These are phyloP conservation scores for Mucor lusitanicus DNA, from an alignment of 371 early-diverging fungal genomes.

Conservation along the genomic window DNA sequence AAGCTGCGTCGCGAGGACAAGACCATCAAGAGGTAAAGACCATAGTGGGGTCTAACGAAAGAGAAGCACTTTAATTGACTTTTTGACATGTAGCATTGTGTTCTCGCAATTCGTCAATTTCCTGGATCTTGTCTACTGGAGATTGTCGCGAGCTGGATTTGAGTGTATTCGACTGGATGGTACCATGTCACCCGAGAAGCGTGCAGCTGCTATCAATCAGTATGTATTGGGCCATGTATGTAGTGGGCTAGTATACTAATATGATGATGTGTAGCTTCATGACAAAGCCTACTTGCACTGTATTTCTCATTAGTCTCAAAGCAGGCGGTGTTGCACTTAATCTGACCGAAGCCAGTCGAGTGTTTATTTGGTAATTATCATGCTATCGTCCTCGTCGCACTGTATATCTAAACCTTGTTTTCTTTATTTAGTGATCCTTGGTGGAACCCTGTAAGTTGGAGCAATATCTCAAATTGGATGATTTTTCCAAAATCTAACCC, in stretches of 20 bases:
- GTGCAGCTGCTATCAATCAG: constrained; percentile 77
- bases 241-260: not conserved
- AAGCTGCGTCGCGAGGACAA: constrained; percentile 75
- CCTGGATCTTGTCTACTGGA: constrained; percentile 92
- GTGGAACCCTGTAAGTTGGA: constrained; percentile 85
- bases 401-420: not conserved
- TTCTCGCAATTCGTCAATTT: constrained; percentile 85
- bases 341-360: constrained; percentile 91
- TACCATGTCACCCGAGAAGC: constrained; percentile 84
- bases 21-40: constrained; percentile 70
- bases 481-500: constrained; percentile 1
- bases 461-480: not conserved
- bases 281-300: constrained; percentile 81
- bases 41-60: too few relatives aligned
- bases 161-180: constrained; percentile 93
- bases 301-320: constrained; percentile 88
- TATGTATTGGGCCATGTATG: not conserved
- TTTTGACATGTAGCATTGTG: constrained; percentile 38
- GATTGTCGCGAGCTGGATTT: constrained; percentile 93
- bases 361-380: constrained; percentile 68
- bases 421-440: constrained; percentile 66
- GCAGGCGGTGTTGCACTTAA: constrained; percentile 98
- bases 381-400: not conserved
- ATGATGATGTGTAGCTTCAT: constrained; percentile 60
- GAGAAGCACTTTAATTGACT: too few relatives aligned